These are phyloP conservation scores for Irpex lacteus DNA, from an alignment of 1,284 basidiomycete species.

Conservation along the genomic window DNA sequence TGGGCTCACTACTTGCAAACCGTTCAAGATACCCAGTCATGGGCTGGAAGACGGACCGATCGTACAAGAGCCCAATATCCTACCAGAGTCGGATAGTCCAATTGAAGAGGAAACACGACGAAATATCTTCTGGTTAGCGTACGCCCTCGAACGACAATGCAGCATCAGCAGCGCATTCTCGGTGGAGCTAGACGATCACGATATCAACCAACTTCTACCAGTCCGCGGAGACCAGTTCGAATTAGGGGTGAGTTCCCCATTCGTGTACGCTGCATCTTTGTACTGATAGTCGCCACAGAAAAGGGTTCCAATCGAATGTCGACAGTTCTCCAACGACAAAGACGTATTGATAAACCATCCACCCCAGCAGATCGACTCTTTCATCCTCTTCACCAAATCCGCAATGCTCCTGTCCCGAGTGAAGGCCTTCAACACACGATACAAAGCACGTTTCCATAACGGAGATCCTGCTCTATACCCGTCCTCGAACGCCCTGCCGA, in stretches of 20 bases:
- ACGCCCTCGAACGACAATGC: constrained; percentile 61
- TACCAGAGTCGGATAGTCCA: constrained; percentile 52
- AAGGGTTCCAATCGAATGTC: constrained; percentile 48
- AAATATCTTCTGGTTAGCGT: constrained; percentile 71
- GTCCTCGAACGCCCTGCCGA: constrained; percentile 17
- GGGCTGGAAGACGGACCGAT: background rate
- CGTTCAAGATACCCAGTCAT: constrained; percentile 1
- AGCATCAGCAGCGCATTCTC: constrained; percentile 69
- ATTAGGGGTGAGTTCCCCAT: constrained; percentile 45
- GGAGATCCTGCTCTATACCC: constrained; percentile 46
- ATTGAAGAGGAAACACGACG: constrained; percentile 68
- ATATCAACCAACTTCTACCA: constrained; percentile 68
- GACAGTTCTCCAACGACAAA: constrained; percentile 67
- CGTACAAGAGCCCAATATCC: constrained; percentile 38
- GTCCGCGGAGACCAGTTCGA: constrained; percentile 58
- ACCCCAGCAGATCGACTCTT: constrained; percentile 63
- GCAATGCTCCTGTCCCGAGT: constrained; percentile 64
- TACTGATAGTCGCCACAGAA: constrained; percentile 31
- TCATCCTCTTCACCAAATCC: constrained; percentile 68
- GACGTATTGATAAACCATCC: constrained; percentile 60
- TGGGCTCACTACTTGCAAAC: constrained; percentile 2
- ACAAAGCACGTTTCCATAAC: constrained; percentile 55
- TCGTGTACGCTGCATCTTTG: background rate
- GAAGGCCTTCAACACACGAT: constrained; percentile 69
- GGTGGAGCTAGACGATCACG: constrained; percentile 64